phyloP scores from a whole-genome alignment of 176 grass and related monocot species.

The Sorghum bicolor region DNA sequence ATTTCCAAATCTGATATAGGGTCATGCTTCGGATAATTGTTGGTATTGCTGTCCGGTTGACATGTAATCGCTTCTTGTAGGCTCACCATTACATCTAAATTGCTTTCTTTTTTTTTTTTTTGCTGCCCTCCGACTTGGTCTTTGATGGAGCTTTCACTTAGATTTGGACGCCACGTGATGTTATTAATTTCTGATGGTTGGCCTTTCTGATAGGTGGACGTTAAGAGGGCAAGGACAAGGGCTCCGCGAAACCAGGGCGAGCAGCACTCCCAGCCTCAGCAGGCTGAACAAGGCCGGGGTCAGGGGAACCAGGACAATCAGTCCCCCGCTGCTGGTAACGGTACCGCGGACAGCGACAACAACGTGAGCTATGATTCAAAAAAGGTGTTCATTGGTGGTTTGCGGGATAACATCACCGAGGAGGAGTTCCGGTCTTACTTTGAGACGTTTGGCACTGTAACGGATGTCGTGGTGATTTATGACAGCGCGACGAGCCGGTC shows the following conservation, averaged over 20 bases:
- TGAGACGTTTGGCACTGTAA: conserved; percentile 71
- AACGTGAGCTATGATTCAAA: conserved; percentile 39
- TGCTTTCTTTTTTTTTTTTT: neutral
- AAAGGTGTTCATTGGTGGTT: conserved; percentile 84
- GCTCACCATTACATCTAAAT: neutral
- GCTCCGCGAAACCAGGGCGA: conserved; percentile 31
- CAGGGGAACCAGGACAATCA: conserved; percentile 24
- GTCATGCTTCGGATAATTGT: neutral
- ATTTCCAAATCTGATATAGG: neutral
- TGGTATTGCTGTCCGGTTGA: neutral
- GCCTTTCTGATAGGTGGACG: conserved; percentile 47
- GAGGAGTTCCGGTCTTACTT: conserved; percentile 64
- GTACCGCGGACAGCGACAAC: neutral
- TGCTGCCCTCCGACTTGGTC: neutral
- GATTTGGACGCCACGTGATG: neutral
- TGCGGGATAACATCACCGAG: conserved; percentile 58
- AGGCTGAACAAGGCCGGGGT: conserved; percentile 21
- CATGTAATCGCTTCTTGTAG: neutral
- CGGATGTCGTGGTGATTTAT: conserved; percentile 74
- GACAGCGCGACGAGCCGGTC: conserved; percentile 59
- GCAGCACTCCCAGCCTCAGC: conserved; percentile 24
- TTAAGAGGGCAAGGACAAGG: conserved; percentile 64
- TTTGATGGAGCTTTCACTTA: neutral
- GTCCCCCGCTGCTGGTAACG: neutral
- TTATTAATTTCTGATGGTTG: neutral